Conservation (phyloP, 2,329 filamentous ascomycete species). For the Whalleya microplaca region DNA sequence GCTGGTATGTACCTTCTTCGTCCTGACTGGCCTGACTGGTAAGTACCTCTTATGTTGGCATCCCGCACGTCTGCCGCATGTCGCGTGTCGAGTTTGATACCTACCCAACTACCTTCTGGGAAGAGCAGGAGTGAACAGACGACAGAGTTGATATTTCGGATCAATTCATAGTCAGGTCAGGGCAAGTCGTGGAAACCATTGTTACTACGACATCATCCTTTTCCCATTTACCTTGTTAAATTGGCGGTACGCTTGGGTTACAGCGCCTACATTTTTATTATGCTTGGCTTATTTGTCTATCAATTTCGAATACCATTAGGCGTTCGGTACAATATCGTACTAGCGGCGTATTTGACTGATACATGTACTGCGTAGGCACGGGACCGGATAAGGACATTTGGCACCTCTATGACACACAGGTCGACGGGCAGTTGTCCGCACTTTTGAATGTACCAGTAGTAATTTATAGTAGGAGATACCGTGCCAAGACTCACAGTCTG, state of each 20-base stretch:
- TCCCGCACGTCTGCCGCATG: too few species aligned
- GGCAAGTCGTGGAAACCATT: background rate
- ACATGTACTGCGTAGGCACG: background rate
- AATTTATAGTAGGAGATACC: background rate
- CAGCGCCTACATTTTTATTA: background rate
- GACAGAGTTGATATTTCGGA: background rate
- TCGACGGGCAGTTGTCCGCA: too few species aligned
- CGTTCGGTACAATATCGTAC: too few species aligned
- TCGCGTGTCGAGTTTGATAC: background rate
- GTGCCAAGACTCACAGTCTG: background rate
- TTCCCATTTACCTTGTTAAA: background rate
- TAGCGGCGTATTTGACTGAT: background rate
- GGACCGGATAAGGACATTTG: too few species aligned
- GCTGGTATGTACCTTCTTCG: background rate
- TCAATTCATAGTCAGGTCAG: background rate
- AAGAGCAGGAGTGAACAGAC: background rate
- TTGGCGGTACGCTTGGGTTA: background rate
- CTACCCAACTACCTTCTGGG: background rate
- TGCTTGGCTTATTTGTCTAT: background rate
- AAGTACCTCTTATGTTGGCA: background rate
- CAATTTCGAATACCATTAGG: background rate
- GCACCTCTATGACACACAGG: too few species aligned
- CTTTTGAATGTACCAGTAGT: too few species aligned
- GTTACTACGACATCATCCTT: background rate
- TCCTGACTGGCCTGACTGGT: background rate